Evolutionary conservation across 371 early-diverging fungal species (phyloP), one percentile per base, ranked within the genome.

Genomic region (Syncephalastrum monosporum): DNA sequence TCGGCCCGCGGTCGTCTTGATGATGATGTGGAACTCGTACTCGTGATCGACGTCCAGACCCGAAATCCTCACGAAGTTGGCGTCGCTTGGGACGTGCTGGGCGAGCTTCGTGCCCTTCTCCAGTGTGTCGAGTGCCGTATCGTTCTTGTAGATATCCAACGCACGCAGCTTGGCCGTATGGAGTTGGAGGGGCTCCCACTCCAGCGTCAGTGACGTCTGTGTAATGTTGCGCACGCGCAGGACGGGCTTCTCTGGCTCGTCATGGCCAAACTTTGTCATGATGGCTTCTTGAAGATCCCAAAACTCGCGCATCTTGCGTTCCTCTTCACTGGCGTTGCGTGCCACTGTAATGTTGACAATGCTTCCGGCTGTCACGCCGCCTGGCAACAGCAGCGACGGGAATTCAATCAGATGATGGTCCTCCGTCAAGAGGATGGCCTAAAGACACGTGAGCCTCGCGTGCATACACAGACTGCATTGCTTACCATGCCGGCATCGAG

Each of bases 391-490:
- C 14, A 95, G 81, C 1, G 97, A 91, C 3, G 98, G 98, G 64
- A 98, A 96, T 69, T 98, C 98, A 60, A 98, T 94, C 24, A 96
- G 84, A 77, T 98, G 98, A 82, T 98, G 94, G 71, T 97, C 95
- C 63, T 88, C 89, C 24, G 93, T 92, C 49, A 98, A 75, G 45
- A 98, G 83, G 65, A 95, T 91, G 48, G 95, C 96, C 89, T 91
- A 69, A 17, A 45, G 24, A 15, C 29, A 23, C 19, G 42, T 48
- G 6, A 16, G 47, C 17, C 16, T 25, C 25, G 3, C 15, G 0
- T 48, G n/a, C 1, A 15, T 27, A 50, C 19, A 47, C 21, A 48
- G 6, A 17, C 24, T 50, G 41, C 17, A 71, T 15, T 57, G 42
- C 44, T 58, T 70, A 82, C 86, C 89, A 90, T 88, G 38, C 91